Evolutionary conservation across 2,329 filamentous ascomycete genomes (phyloP).

Genomic region (Parastagonospora avenae): DNA sequence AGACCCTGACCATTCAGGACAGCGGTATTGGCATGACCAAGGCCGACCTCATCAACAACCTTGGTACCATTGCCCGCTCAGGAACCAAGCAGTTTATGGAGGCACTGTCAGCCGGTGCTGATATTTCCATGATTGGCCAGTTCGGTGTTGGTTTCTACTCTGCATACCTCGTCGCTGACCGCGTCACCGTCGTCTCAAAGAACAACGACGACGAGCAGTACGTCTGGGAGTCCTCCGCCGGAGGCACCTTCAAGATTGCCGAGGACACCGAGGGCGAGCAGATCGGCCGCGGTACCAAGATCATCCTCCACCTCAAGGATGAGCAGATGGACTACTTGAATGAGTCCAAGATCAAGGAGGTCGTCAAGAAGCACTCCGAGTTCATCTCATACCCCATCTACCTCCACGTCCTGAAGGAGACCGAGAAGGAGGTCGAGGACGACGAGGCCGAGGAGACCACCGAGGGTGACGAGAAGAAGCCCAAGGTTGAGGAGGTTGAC

Average conservation of each 20-base stretch:
- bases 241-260: slow-evolving; percentile 93
- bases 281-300: slow-evolving; percentile 94
- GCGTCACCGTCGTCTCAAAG: slow-evolving; percentile 94
- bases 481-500: slow-evolving; percentile 91
- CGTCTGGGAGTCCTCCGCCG: slow-evolving; percentile 97
- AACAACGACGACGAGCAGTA: slow-evolving; percentile 99
- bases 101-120: slow-evolving; percentile 94
- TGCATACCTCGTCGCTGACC: slow-evolving; percentile 98
- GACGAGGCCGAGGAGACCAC: slow-evolving; percentile 76
- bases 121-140: slow-evolving; percentile 99
- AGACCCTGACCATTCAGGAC: slow-evolving; percentile 96
- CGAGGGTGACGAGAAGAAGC: slow-evolving; percentile 89
- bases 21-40: slow-evolving; percentile 99
- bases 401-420: slow-evolving; percentile 99
- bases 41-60: slow-evolving; percentile 99
- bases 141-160: slow-evolving; percentile 99
- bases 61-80: slow-evolving; percentile 98
- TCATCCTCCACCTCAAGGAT: slow-evolving; percentile 98
- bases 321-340: slow-evolving; percentile 98
- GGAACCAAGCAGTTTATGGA: slow-evolving; percentile 99
- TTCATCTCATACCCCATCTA: slow-evolving; percentile 99
- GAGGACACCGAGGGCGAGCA: slow-evolving; percentile 89
- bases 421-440: slow-evolving; percentile 96
- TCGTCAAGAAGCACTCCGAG: slow-evolving; percentile 99
- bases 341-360: slow-evolving; percentile 99